Percentiles rank a stretch among this genome's conserved stretches.
These are phyloP conservation scores for Fusarium sp. DNA, from an alignment of 2,329 filamentous ascomycete species.

Conservation along the genomic window DNA sequence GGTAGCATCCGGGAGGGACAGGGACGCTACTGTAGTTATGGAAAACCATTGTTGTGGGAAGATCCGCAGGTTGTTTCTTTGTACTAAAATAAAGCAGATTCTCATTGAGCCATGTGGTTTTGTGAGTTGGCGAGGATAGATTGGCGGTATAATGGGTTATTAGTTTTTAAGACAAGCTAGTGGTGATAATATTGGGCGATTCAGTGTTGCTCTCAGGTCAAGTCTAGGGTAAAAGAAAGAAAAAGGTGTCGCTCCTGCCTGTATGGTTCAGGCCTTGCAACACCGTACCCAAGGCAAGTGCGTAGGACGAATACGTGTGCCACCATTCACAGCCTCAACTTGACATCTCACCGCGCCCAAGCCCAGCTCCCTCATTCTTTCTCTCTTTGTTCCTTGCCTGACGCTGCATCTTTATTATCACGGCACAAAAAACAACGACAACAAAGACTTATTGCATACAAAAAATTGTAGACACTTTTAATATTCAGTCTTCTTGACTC, in stretches of 20 bases:
- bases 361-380: background rate
- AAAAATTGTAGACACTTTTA: conserved; percentile 3
- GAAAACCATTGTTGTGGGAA: conserved; percentile 3
- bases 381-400: conserved; percentile 21
- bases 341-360: conserved; percentile 21
- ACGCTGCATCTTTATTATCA: background rate
- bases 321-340: conserved; percentile 35
- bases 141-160: background rate
- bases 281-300: background rate
- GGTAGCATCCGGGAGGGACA: conserved; percentile 8
- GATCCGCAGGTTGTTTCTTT: conserved; percentile 23
- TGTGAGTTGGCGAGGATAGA: conserved; percentile 8
- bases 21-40: background rate
- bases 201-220: background rate
- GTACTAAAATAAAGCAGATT: conserved; percentile 1
- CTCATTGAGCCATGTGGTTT: conserved; percentile 15
- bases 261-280: background rate
- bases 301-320: conserved; percentile 24
- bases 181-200: background rate
- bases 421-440: background rate
- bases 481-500: background rate
- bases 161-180: background rate
- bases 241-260: background rate
- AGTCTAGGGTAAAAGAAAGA: background rate
- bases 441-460: background rate